These are phyloP conservation scores for Papilionanthe hybrid DNA, from an alignment of 116 monocot genomes.

Conservation along the genomic window DNA sequence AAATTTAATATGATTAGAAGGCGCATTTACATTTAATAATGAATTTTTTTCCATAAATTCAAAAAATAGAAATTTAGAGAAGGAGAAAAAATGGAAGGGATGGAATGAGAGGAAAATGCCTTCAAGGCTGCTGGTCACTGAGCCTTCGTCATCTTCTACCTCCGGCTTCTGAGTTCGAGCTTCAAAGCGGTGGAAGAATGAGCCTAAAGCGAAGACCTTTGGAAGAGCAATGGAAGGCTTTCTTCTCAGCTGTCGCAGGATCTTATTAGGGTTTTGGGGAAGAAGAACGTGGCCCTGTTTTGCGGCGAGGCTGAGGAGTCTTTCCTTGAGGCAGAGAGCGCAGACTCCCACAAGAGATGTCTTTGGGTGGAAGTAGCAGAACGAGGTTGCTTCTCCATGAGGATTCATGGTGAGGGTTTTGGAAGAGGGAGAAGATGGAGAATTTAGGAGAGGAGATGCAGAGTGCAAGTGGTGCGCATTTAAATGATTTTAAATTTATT, in stretches of 20 bases:
- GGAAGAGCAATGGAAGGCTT: slow-evolving; percentile 37
- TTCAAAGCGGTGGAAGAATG: slow-evolving; percentile 50
- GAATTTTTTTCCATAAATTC: too few relatives aligned
- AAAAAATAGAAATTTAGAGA: background rate
- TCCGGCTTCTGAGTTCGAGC: slow-evolving; percentile 11
- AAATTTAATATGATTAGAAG: too few relatives aligned
- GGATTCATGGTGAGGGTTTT: slow-evolving; percentile 20
- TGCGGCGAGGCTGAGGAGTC: slow-evolving; percentile 54
- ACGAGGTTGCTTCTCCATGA: slow-evolving; percentile 23
- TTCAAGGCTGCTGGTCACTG: slow-evolving; percentile 56
- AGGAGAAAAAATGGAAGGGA: background rate
- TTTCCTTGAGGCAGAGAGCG: slow-evolving; percentile 73
- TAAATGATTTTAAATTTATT: too few relatives aligned
- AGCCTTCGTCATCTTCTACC: slow-evolving; percentile 20
- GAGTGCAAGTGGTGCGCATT: too few relatives aligned
- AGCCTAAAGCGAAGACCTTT: slow-evolving; percentile 59
- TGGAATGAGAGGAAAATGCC: slow-evolving; percentile 13
- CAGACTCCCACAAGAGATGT: slow-evolving; percentile 66
- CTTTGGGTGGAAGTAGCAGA: slow-evolving; percentile 66
- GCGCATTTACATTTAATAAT: too few relatives aligned
- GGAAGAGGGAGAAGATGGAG: background rate
- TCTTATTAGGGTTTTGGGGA: slow-evolving; percentile 12
- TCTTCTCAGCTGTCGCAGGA: slow-evolving; percentile 21
- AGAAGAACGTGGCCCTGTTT: slow-evolving; percentile 35
- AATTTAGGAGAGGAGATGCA: background rate